phyloP scores from a whole-genome alignment of 495 filamentous ascomycete species.

The Hypomontagnella submonticulosa region DNA sequence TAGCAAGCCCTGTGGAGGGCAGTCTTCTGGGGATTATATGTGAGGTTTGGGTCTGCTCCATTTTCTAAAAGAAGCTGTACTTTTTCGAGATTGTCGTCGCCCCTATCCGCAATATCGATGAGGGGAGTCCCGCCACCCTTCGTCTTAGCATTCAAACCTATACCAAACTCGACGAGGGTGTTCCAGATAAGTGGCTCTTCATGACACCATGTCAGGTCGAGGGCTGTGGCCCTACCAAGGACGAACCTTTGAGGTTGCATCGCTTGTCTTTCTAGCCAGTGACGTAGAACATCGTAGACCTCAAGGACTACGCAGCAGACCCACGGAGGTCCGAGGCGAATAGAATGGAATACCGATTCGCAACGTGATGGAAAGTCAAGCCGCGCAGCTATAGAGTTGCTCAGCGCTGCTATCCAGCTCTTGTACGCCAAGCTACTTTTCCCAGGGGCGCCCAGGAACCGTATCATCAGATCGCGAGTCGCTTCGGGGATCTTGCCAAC shows the following conservation, averaged over 20 bases:
- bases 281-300: neutral
- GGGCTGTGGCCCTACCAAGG: neutral
- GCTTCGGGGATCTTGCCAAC: neutral
- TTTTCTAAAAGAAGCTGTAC: neutral
- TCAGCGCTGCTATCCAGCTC: neutral
- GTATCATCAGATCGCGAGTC: neutral
- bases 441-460: neutral
- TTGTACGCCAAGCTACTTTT: neutral
- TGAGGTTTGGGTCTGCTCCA: neutral
- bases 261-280: neutral
- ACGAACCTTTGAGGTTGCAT: neutral
- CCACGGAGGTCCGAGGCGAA: neutral
- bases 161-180: neutral
- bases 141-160: neutral
- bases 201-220: neutral
- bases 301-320: neutral
- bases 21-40: neutral
- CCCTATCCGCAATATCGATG: neutral
- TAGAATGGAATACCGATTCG: no score
- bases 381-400: no score
- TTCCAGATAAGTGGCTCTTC: conserved; percentile 1
- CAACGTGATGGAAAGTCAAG: no score
- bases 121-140: neutral
- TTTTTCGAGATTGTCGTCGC: neutral
- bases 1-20: neutral